Evolutionary conservation across 495 filamentous ascomycete species (phyloP), one percentile per base, ranked within the genome.

Genomic region (Xylaria nigripes): DNA sequence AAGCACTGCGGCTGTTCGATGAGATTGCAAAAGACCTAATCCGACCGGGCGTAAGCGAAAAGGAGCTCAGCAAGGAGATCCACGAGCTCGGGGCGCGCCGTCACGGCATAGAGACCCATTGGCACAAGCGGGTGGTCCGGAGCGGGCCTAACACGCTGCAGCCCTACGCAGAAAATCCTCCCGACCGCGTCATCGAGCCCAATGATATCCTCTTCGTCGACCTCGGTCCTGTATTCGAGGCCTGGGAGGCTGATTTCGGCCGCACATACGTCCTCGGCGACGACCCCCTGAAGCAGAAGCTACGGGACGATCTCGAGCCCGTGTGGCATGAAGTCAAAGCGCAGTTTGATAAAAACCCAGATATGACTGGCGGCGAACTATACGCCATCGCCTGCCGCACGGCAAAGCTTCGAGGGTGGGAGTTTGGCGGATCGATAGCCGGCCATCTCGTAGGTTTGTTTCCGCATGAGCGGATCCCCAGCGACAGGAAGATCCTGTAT

Each of bases 151-250:
- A 78, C 54, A 79, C 75, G 0, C 38, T 77, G 1, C 50, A 57
- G 9, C 75, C 75, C 0, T 78, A 74, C 32, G 51, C 63, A 6
- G 75, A 73, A 4, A 77, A 76, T 47, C 75, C 73, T 4, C 73
- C 74, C 1, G 73, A 79, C 53, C 74, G 75, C 3, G 60, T 72
- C 25, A 73, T 79, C 44, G 54, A 72, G 40, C 46, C 50, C 12
- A 73, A 79, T 45, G 74, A 79, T 47, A 77, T 78, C 48, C 61
- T 79, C 0, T 70, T 74, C 36, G 69, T 78, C 16, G 74, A 78
- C 38, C 59, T 79, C 7, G 76, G 75, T 0, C 74, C 75, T 0
- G 75, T 79, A 6, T 78, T 78, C 54, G 76, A 77, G 45, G 68
- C 64, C 6, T 79, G 71, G 70, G 75, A 79, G 53, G 76, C 75